A percentile compares a stretch with the other conserved stretches of the same genome.
Evolutionary conservation across 352 stramenopile species (phyloP).

Genomic region (Phytophthora europaea): DNA sequence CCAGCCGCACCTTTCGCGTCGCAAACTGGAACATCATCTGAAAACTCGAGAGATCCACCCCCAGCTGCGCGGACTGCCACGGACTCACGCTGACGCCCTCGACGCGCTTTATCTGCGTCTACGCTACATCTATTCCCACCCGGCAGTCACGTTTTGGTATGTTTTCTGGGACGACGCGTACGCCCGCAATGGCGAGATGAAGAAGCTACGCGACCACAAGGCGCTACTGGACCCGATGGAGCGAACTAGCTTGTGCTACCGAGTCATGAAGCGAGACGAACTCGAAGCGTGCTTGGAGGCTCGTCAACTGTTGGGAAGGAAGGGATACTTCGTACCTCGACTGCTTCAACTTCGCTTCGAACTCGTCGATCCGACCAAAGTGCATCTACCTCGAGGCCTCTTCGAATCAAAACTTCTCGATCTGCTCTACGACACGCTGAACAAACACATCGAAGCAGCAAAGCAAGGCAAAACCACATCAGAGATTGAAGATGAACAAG

Average conservation of each 20-base stretch:
- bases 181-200: conserved; percentile 40
- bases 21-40: conserved; percentile 27
- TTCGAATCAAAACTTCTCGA: conserved; percentile 2
- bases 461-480: conserved; percentile 7
- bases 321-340: conserved; percentile 7
- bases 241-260: conserved; percentile 41
- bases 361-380: conserved; percentile 9
- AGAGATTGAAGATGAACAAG: neutral
- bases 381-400: neutral
- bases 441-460: conserved; percentile 7
- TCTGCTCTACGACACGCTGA: conserved; percentile 2
- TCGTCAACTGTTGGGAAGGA: conserved; percentile 6
- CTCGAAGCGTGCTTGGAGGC: conserved; percentile 32
- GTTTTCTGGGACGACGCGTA: conserved; percentile 55
- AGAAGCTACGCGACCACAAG: conserved; percentile 12
- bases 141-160: conserved; percentile 42
- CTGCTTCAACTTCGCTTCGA: neutral
- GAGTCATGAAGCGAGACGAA: conserved; percentile 37
- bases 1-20: conserved; percentile 26
- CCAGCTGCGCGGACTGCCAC: neutral
- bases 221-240: conserved; percentile 24
- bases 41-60: conserved; percentile 5
- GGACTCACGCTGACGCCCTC: conserved; percentile 4
- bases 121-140: conserved; percentile 38
- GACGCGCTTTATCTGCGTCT: conserved; percentile 8